Percentiles rank a stretch among this genome's conserved stretches.
Conservation (phyloP, 1,284 basidiomycete genomes). For the Cystobasidium slooffiae region DNA sequence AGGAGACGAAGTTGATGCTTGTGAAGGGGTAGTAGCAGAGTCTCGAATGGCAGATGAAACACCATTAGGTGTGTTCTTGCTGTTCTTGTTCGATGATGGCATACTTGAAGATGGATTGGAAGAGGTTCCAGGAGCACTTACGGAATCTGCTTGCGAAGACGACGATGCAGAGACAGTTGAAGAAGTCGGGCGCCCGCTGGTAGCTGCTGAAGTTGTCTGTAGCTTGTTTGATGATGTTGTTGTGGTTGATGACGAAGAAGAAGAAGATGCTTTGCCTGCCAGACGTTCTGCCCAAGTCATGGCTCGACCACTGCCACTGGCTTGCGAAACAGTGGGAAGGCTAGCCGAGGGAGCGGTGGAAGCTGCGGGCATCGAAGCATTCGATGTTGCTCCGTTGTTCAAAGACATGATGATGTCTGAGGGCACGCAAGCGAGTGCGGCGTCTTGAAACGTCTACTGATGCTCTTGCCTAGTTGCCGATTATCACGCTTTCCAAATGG, state of each 20-base stretch:
- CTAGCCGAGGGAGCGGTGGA: background rate
- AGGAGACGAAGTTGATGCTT: background rate
- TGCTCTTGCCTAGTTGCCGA: too few species aligned
- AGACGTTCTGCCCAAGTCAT: constrained; percentile 39
- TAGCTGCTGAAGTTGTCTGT: background rate
- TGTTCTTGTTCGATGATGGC: background rate
- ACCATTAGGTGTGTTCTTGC: background rate
- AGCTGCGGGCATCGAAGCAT: background rate
- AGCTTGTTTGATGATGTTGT: background rate
- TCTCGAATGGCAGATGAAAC: background rate
- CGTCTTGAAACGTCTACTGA: too few species aligned
- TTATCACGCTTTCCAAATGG: too few species aligned
- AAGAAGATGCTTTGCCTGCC: constrained; percentile 24
- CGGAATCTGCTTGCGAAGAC: background rate
- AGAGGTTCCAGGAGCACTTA: background rate
- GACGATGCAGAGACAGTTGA: background rate
- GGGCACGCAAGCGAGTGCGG: too few species aligned
- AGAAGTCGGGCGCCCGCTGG: constrained; percentile 1
- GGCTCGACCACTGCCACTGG: constrained; percentile 10
- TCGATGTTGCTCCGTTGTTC: background rate
- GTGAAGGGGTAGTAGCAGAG: background rate
- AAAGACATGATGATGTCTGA: constrained; percentile 3
- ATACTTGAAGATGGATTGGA: background rate
- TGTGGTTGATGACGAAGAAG: background rate
- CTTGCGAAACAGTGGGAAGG: too few species aligned